Evolutionary conservation across 805 yeast species (phyloP).

Genomic region (Cyberlindnera sargentensis): DNA sequence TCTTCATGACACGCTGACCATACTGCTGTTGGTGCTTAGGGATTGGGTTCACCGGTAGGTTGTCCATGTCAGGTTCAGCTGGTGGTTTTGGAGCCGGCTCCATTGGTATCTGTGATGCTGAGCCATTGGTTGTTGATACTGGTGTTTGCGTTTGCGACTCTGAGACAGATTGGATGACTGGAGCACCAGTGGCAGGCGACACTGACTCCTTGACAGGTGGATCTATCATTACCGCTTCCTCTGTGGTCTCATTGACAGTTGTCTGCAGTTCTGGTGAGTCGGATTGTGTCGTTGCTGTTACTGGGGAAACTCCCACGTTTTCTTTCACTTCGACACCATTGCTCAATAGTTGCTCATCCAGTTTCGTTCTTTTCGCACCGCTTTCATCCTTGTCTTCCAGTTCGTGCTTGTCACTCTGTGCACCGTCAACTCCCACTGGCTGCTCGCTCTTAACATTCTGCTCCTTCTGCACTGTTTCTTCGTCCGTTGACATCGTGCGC

Average conservation of each 20-base stretch:
- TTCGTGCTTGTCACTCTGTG: constrained; percentile 6
- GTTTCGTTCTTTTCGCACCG: constrained; percentile 6
- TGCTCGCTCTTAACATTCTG: background rate
- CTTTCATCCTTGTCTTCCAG: constrained; percentile 3
- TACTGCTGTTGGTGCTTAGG: constrained; percentile 82
- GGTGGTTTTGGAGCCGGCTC: constrained; percentile 74
- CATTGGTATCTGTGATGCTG: constrained; percentile 8
- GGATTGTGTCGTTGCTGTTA: too few species aligned
- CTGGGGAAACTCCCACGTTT: too few species aligned
- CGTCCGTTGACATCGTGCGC: background rate
- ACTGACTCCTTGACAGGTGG: too few species aligned
- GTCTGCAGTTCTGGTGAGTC: too few species aligned
- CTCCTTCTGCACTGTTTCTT: background rate
- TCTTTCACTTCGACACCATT: too few species aligned
- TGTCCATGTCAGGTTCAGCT: constrained; percentile 63
- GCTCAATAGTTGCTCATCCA: constrained; percentile 1
- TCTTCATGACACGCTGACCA: constrained; percentile 71
- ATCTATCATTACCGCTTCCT: too few species aligned
- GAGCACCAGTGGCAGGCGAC: too few species aligned
- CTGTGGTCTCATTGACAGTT: too few species aligned
- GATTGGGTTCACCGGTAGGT: constrained; percentile 58
- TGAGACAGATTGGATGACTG: too few species aligned
- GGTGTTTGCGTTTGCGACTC: too few species aligned
- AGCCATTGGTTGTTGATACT: too few species aligned
- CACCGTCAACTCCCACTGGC: background rate